Percentiles rank a stretch among this genome's conserved stretches.
These are phyloP conservation scores for Colletotrichum godetiae DNA, from an alignment of 2,329 filamentous ascomycete species.

Conservation along the genomic window DNA sequence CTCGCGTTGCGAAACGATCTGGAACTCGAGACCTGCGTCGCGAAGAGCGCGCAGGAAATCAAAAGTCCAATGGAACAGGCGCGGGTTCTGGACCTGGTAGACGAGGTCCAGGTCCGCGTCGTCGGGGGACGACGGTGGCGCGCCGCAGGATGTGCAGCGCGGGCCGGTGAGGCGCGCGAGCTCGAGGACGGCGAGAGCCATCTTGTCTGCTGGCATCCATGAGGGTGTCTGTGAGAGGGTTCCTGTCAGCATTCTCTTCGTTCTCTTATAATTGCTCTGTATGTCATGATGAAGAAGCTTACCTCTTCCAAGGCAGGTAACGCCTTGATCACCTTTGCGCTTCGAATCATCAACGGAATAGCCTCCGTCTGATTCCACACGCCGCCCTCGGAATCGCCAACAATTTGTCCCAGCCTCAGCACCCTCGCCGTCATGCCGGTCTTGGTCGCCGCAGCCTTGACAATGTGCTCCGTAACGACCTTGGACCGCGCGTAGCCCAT, in stretches of 20 bases:
- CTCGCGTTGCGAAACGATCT: constrained; percentile 53
- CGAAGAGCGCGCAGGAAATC: constrained; percentile 63
- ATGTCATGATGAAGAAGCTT: background rate
- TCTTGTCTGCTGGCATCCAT: constrained; percentile 53
- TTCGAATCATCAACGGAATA: constrained; percentile 60
- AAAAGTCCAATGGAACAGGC: constrained; percentile 59
- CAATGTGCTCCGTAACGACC: constrained; percentile 58
- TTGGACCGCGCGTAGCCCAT: constrained; percentile 66
- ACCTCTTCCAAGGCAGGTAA: constrained; percentile 56
- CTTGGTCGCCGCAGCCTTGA: constrained; percentile 43
- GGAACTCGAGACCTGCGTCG: constrained; percentile 56
- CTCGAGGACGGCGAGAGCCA: constrained; percentile 48
- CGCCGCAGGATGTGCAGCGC: constrained; percentile 45
- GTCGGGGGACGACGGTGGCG: constrained; percentile 16
- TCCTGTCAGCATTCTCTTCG: background rate
- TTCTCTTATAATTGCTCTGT: background rate
- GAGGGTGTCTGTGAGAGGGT: constrained; percentile 40
- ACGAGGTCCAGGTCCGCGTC: constrained; percentile 45
- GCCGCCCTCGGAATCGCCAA: constrained; percentile 57
- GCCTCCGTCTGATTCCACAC: constrained; percentile 62
- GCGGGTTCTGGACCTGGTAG: constrained; percentile 65
- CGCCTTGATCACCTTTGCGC: constrained; percentile 56
- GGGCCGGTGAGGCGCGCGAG: constrained; percentile 40
- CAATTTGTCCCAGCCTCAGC: constrained; percentile 57
- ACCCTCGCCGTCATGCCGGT: constrained; percentile 49